These are phyloP conservation scores for Apiospora rasikravindrae DNA, from an alignment of 2,329 filamentous ascomycete genomes.

Conservation along the genomic window DNA sequence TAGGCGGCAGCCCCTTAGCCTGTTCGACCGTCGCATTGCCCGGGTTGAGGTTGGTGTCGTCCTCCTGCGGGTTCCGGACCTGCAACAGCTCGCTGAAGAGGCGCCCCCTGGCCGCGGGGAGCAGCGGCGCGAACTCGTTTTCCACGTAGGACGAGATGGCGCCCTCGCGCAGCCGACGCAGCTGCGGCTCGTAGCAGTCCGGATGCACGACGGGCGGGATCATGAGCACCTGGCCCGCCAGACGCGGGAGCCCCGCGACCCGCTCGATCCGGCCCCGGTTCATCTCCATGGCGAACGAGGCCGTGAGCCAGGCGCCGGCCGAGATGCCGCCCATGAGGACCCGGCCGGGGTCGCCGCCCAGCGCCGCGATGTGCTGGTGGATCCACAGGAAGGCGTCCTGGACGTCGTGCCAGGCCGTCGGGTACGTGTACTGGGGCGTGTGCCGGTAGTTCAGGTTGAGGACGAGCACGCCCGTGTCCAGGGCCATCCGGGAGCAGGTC, in stretches of 20 bases:
- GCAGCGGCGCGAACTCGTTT: conserved; percentile 54
- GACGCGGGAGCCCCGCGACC: conserved; percentile 24
- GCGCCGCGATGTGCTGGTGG: conserved; percentile 45
- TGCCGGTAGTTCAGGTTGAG: conserved; percentile 65
- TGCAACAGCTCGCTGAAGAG: conserved; percentile 39
- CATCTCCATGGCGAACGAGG: conserved; percentile 46
- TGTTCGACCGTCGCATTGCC: conserved; percentile 33
- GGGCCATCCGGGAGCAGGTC: conserved; percentile 53
- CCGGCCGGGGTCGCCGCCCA: conserved; percentile 45
- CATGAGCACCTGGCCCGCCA: conserved; percentile 58
- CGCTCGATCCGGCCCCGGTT: conserved; percentile 31
- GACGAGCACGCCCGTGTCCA: conserved; percentile 48
- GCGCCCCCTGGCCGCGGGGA: conserved; percentile 45
- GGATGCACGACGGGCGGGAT: conserved; percentile 51
- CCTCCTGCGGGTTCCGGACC: conserved; percentile 30
- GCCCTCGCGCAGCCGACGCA: conserved; percentile 43
- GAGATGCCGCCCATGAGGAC: conserved; percentile 56
- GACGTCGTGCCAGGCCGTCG: conserved; percentile 57
- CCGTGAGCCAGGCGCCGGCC: conserved; percentile 50
- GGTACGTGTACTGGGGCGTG: conserved; percentile 58
- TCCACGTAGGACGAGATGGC: conserved; percentile 50
- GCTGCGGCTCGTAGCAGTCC: conserved; percentile 36
- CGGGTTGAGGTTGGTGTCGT: conserved; percentile 47
- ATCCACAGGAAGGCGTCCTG: conserved; percentile 62
- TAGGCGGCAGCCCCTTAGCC: conserved; percentile 21